Evolutionary conservation across 1,139 yeast genomes (phyloP), one percentile per base, ranked within the genome.

Genomic region (Yamadazyma buinensis): DNA sequence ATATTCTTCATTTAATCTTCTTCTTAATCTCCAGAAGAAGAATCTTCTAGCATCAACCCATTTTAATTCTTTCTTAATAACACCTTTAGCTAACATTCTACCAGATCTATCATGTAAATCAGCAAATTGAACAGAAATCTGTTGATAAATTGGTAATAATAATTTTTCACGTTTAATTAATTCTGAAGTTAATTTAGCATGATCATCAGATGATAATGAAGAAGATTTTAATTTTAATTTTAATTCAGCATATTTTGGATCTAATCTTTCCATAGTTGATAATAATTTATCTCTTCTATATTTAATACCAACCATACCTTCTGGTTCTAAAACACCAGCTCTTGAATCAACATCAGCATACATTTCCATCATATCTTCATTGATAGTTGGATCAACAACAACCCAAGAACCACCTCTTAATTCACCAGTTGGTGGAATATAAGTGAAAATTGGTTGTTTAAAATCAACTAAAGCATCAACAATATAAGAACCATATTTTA

Each of bases 381-480:
- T 92, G 67, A 94, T 92, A 38, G 97, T 86, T 47, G 98, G 97
- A 64, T 92, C 98, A 59, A 92, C 96, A 48, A 92, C 98, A 39
- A 94, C 98, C 98, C 98, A 92, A 21, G 98, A 92, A 60, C 98
- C 98, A 72, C 98, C 98, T 77, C 98, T 86, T 52, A 94, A 77
- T 65, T 92, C 98, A 60, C 97, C 97, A 51, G 84, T 78, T 42
- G 98, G 98, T 38, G 98, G 98, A 59, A 92, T 92, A 64, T 92
- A 92, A 23, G 94, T 87, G 69, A 92, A 82, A 46, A 92, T 84
- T 41, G 98, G 98, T 65, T 90, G 98, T 61, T 87, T 87, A 76
- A 83, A 92, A 52, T 82, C 96, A 50, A 88, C 95, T 45, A 92
- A 75, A 10, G 98, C 97, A 60, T 92, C 98, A 46, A 92, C 98